Evolutionary conservation across 805 yeast species (phyloP).

Genomic region (Groenewaldozyma tartarivorans): DNA sequence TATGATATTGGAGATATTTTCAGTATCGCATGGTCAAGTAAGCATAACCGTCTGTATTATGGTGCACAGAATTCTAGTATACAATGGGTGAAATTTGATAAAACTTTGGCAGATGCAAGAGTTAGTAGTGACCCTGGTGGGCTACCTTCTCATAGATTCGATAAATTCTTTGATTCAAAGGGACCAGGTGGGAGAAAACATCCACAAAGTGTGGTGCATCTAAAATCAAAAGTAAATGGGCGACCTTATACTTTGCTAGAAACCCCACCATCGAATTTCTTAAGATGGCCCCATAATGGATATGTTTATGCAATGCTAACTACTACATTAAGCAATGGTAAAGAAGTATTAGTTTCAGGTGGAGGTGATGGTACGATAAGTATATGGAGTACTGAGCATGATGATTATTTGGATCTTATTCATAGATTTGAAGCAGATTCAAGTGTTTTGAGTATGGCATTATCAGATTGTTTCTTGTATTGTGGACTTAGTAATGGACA

Average conservation of each 20-base stretch:
- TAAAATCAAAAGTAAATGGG: conserved; percentile 2
- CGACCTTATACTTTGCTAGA: conserved; percentile 27
- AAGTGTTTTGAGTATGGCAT: conserved; percentile 59
- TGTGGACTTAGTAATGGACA: conserved; percentile 72
- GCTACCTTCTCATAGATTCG: conserved; percentile 60
- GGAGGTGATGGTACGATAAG: conserved; percentile 91
- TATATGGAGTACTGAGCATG: conserved; percentile 51
- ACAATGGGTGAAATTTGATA: conserved; percentile 49
- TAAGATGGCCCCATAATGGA: conserved; percentile 85
- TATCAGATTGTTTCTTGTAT: conserved; percentile 57
- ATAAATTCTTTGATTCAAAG: conserved; percentile 79
- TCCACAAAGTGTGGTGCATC: conserved; percentile 21
- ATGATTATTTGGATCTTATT: conserved; percentile 13
- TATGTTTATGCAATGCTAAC: conserved; percentile 65
- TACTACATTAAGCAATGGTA: conserved; percentile 17
- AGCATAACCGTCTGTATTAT: conserved; percentile 53
- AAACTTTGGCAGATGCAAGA: conserved; percentile 14
- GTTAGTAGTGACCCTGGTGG: conserved; percentile 23
- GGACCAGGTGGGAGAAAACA: conserved; percentile 64
- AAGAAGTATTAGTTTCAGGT: conserved; percentile 47
- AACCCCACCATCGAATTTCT: conserved; percentile 54
- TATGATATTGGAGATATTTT: conserved; percentile 92
- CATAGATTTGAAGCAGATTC: conserved; percentile 45
- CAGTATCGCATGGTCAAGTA: conserved; percentile 61
- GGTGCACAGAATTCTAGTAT: conserved; percentile 93